Evolutionary conservation across 371 early-diverging fungal genomes (phyloP).

Genomic region (Encephalitozoon romaleae): DNA sequence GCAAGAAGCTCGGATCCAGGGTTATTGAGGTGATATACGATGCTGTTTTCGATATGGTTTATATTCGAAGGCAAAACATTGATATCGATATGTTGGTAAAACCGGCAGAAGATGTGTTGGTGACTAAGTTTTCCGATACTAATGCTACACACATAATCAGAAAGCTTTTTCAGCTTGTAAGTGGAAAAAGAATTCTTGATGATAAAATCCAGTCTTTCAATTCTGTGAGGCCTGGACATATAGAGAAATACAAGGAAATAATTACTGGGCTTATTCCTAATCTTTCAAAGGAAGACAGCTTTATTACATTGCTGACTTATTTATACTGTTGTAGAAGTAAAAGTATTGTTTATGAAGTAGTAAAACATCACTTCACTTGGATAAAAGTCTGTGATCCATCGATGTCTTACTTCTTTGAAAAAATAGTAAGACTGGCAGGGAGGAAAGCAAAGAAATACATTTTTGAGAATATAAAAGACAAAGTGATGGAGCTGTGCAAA

Average conservation of each 20-base stretch:
- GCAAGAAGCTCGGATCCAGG: conserved; percentile 45
- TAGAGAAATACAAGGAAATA: background rate
- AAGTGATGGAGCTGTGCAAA: conserved; percentile 27
- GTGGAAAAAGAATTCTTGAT: conserved; percentile 12
- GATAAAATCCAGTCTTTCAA: conserved; percentile 7
- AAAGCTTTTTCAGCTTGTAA: conserved; percentile 16
- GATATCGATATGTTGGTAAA: background rate
- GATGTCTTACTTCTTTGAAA: conserved; percentile 50
- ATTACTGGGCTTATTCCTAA: background rate
- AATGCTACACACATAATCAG: conserved; percentile 43
- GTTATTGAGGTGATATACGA: conserved; percentile 21
- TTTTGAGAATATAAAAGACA: conserved; percentile 30
- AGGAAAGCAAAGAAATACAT: conserved; percentile 26
- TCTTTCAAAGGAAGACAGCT: conserved; percentile 11
- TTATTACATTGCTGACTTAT: conserved; percentile 25
- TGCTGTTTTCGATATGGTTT: conserved; percentile 4
- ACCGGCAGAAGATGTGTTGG: background rate
- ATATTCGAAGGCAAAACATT: background rate
- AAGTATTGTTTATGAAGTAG: background rate
- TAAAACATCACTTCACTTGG: conserved; percentile 1
- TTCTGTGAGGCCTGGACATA: background rate
- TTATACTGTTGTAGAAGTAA: conserved; percentile 12
- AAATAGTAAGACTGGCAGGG: conserved; percentile 23
- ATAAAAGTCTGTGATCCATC: conserved; percentile 13
- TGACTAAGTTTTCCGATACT: background rate